These are phyloP conservation scores for Pseudogymnoascus verrucosus DNA, from an alignment of 2,329 filamentous ascomycete species.

Conservation along the genomic window DNA sequence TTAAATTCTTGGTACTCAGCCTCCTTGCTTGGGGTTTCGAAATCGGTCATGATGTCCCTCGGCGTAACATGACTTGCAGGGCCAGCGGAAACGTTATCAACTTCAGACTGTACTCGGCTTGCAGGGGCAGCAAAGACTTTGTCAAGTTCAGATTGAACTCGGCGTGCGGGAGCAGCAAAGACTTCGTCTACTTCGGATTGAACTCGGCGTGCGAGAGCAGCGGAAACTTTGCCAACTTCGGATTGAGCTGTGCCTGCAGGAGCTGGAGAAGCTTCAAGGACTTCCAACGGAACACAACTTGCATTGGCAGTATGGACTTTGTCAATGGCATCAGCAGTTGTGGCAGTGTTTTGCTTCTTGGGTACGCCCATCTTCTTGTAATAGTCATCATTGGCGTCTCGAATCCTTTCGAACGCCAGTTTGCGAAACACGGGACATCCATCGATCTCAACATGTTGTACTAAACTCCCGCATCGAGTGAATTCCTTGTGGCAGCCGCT, in stretches of 20 bases:
- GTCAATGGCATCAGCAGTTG: too few species aligned
- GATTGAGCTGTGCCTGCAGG: not conserved
- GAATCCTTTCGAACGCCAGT: not conserved
- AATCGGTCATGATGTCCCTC: not conserved
- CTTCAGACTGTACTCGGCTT: not conserved
- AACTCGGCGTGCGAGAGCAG: not conserved
- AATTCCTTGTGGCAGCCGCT: constrained; percentile 16
- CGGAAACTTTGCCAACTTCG: too few species aligned
- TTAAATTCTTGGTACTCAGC: not conserved
- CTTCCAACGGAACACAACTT: not conserved
- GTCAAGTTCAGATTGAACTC: not conserved
- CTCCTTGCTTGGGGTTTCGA: not conserved
- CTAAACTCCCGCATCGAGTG: constrained; percentile 17
- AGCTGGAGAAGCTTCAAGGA: not conserved
- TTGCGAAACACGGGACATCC: constrained; percentile 11
- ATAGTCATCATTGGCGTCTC: not conserved
- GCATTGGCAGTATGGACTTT: not conserved
- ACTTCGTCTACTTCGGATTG: not conserved
- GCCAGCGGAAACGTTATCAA: not conserved
- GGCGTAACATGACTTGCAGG: not conserved
- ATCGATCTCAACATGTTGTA: constrained; percentile 18
- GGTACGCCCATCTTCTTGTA: not conserved
- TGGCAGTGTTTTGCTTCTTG: not conserved
- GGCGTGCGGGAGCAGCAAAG: not conserved
- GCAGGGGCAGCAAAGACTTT: not conserved